phyloP scores from a whole-genome alignment of 2,329 filamentous ascomycete species.

The Clonostachys rosea region DNA sequence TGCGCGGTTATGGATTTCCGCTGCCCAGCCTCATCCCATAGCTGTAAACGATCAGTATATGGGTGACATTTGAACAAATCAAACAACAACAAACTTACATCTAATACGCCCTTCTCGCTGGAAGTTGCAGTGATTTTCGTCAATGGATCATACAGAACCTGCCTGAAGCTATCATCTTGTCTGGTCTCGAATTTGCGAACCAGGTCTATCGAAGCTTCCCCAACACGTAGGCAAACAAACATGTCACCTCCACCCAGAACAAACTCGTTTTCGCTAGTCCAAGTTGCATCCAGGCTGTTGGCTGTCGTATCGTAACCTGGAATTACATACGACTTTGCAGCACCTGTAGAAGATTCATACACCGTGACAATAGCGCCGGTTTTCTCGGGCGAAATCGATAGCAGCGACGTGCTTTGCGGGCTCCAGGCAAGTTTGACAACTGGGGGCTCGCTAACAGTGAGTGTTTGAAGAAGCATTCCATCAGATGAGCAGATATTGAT shows the following conservation, averaged over 20 bases:
- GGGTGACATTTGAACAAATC: neutral
- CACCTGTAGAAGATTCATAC: slow-evolving; percentile 27
- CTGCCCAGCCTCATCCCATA: slow-evolving; percentile 51
- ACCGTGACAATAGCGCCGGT: slow-evolving; percentile 51
- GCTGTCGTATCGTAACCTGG: slow-evolving; percentile 43
- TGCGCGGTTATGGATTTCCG: slow-evolving; percentile 54
- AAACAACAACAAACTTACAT: slow-evolving; percentile 40
- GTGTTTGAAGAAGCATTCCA: slow-evolving; percentile 44
- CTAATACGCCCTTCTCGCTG: slow-evolving; percentile 53
- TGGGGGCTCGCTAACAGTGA: slow-evolving; percentile 55
- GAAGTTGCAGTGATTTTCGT: slow-evolving; percentile 53
- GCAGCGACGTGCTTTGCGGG: slow-evolving; percentile 45
- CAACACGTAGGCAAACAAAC: slow-evolving; percentile 42
- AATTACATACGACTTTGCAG: slow-evolving; percentile 40
- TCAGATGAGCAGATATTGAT: slow-evolving; percentile 53
- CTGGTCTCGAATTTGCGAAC: slow-evolving; percentile 46
- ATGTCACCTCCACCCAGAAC: slow-evolving; percentile 53
- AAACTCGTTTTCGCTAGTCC: slow-evolving; percentile 55
- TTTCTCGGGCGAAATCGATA: slow-evolving; percentile 53
- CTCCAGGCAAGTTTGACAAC: slow-evolving; percentile 61
- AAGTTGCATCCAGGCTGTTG: slow-evolving; percentile 51
- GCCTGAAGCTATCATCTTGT: slow-evolving; percentile 47
- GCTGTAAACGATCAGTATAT: slow-evolving; percentile 19
- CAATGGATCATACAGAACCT: slow-evolving; percentile 50
- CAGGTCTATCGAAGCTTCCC: slow-evolving; percentile 38